Conservation (phyloP, 352 stramenopile species). For the Pythium coloratum region DNA sequence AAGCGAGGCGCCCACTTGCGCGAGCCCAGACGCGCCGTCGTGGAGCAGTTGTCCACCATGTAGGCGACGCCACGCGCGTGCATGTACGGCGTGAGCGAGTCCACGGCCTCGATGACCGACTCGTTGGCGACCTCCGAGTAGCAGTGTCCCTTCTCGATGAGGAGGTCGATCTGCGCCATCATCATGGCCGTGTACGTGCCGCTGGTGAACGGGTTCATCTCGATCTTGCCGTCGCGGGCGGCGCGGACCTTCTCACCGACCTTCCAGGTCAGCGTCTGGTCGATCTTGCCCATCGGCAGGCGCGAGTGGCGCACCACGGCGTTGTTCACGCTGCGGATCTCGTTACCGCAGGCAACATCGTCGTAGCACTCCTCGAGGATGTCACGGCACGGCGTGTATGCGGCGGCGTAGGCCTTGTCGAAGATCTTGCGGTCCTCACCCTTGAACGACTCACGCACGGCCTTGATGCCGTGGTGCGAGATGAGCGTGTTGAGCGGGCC, state of each 20-base stretch:
- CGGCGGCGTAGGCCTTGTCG: conserved; percentile 94
- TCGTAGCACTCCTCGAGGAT: conserved; percentile 99
- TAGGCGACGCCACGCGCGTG: conserved; percentile 97
- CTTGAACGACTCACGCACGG: conserved; percentile 94
- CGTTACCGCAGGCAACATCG: conserved; percentile 96
- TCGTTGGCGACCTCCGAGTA: conserved; percentile 99
- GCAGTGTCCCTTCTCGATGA: conserved; percentile 94
- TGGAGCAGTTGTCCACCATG: conserved; percentile 99
- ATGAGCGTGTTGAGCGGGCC: conserved; percentile 97
- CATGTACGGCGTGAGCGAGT: conserved; percentile 99
- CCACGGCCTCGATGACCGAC: conserved; percentile 98
- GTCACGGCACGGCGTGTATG: conserved; percentile 95
- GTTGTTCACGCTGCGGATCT: conserved; percentile 98
- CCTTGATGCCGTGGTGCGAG: conserved; percentile 96
- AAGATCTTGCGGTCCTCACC: conserved; percentile 93
- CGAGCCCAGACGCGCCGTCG: conserved; percentile 96
- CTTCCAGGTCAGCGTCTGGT: conserved; percentile 97
- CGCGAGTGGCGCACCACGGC: conserved; percentile 92
- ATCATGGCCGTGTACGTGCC: conserved; percentile 99
- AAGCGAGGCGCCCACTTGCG: conserved; percentile 98
- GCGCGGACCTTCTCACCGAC: conserved; percentile 96
- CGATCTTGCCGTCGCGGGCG: conserved; percentile 93
- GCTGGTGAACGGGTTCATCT: conserved; percentile 97
- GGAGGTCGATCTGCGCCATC: conserved; percentile 97
- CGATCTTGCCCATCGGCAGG: conserved; percentile 97